Percentiles rank a stretch among this genome's conserved stretches.
Evolutionary conservation across 495 filamentous ascomycete species (phyloP).

Genomic region (Massariosphaeria phaeospora): DNA sequence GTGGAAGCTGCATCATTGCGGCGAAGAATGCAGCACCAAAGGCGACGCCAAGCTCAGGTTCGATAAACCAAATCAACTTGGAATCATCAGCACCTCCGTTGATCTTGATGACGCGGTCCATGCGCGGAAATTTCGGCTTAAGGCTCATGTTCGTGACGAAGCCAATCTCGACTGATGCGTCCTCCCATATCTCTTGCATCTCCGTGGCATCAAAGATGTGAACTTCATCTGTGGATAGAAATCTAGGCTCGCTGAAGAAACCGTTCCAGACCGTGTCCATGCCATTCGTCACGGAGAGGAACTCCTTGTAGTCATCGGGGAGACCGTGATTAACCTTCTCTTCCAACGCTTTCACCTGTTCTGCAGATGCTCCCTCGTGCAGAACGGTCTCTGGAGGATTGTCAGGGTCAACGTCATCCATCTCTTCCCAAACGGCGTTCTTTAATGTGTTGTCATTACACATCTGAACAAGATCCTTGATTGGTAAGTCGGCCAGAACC

Average conservation of each 20-base stretch:
- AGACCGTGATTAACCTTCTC: constrained; percentile 13
- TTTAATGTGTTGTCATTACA: constrained; percentile 31
- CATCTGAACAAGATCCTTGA: constrained; percentile 19
- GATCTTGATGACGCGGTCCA: constrained; percentile 20
- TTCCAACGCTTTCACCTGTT: constrained; percentile 15
- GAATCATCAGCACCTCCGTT: constrained; percentile 19
- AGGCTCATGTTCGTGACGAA: constrained; percentile 22
- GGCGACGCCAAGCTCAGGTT: constrained; percentile 10
- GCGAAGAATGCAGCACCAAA: constrained; percentile 5
- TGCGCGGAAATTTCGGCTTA: constrained; percentile 8
- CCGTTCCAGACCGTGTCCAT: constrained; percentile 27
- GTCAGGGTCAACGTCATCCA: constrained; percentile 27
- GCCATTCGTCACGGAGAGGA: constrained; percentile 23
- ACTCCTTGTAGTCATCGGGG: constrained; percentile 28
- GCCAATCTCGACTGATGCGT: constrained; percentile 19
- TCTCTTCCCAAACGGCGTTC: constrained; percentile 32
- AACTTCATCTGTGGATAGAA: constrained; percentile 19
- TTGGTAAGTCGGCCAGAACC: constrained; percentile 10
- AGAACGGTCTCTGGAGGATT: constrained; percentile 28
- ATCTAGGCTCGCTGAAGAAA: constrained; percentile 25
- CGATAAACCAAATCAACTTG: constrained; percentile 26
- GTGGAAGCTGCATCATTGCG: constrained; percentile 4
- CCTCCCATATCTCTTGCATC: constrained; percentile 20
- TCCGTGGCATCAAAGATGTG: constrained; percentile 24
- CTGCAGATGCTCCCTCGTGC: constrained; percentile 14